These are phyloP conservation scores for Lanmaoa rubissima DNA, from an alignment of 768 basidiomycete genomes.

Conservation along the genomic window DNA sequence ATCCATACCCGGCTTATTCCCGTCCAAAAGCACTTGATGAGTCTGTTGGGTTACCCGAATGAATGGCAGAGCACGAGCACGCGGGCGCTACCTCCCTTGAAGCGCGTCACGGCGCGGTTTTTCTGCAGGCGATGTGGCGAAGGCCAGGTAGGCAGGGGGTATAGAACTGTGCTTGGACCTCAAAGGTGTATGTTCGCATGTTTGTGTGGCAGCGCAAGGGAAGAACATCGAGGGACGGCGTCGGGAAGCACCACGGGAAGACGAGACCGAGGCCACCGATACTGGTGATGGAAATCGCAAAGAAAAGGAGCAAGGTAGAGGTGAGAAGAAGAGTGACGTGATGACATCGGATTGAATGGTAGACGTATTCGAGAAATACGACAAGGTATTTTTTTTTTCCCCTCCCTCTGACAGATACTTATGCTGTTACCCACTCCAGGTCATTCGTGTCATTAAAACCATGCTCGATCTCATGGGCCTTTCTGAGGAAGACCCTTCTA, in stretches of 20 bases:
- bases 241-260: background rate
- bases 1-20: constrained; percentile 47
- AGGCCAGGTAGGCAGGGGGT: constrained; percentile 33
- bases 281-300: no score
- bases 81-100: constrained; percentile 50
- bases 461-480: constrained; percentile 34
- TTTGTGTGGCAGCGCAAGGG: constrained; percentile 37
- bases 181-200: constrained; percentile 55
- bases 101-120: constrained; percentile 59
- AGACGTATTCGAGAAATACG: constrained; percentile 55
- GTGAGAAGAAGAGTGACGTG: constrained; percentile 7
- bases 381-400: constrained; percentile 41
- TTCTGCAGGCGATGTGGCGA: constrained; percentile 49
- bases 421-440: constrained; percentile 36
- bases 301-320: no score
- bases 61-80: constrained; percentile 50
- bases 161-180: constrained; percentile 54
- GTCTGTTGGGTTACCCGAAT: constrained; percentile 45
- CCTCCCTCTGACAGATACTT: background rate
- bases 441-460: constrained; percentile 41
- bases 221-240: background rate
- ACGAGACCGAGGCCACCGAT: background rate
- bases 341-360: constrained; percentile 44
- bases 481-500: constrained; percentile 32
- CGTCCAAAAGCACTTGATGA: constrained; percentile 44